These are phyloP conservation scores for Aschersonia sp. DNA, from an alignment of 2,329 filamentous ascomycete species.

Conservation along the genomic window DNA sequence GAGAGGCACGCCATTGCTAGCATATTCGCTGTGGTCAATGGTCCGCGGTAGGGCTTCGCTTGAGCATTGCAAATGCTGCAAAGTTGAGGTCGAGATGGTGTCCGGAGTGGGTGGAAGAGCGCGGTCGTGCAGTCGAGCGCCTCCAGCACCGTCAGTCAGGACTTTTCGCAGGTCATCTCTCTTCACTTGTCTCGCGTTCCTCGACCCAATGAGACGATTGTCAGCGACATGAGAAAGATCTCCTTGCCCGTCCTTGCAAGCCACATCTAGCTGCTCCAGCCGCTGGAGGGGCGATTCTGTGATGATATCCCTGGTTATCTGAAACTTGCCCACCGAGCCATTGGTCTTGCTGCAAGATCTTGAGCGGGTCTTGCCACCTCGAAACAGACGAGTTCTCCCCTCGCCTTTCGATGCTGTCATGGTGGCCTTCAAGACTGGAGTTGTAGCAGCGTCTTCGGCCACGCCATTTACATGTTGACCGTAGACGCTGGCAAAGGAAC, in stretches of 20 bases:
- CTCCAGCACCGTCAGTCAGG: constrained; percentile 28
- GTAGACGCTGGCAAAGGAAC: constrained; percentile 52
- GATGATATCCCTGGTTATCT: constrained; percentile 24
- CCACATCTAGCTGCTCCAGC: constrained; percentile 27
- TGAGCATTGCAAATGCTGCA: constrained; percentile 34
- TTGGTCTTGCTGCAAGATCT: constrained; percentile 1
- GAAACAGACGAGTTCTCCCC: neutral
- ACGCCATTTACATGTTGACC: constrained; percentile 24
- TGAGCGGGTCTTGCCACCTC: constrained; percentile 1
- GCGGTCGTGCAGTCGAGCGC: constrained; percentile 25
- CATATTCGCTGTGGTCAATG: constrained; percentile 13
- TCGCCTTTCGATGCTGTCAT: neutral
- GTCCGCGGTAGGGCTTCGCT: constrained; percentile 29
- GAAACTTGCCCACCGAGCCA: constrained; percentile 10
- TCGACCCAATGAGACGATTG: constrained; percentile 8
- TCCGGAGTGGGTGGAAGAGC: constrained; percentile 43
- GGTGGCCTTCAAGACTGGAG: constrained; percentile 12
- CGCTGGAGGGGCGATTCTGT: constrained; percentile 28
- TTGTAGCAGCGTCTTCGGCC: constrained; percentile 15
- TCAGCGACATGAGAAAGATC: constrained; percentile 2
- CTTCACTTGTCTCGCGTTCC: constrained; percentile 29
- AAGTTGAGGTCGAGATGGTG: constrained; percentile 41
- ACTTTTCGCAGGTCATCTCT: constrained; percentile 32
- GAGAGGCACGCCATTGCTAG: constrained; percentile 16
- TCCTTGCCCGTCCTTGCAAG: constrained; percentile 15